phyloP scores from a whole-genome alignment of 495 filamentous ascomycete species.

The Daldinia bambusicola region DNA sequence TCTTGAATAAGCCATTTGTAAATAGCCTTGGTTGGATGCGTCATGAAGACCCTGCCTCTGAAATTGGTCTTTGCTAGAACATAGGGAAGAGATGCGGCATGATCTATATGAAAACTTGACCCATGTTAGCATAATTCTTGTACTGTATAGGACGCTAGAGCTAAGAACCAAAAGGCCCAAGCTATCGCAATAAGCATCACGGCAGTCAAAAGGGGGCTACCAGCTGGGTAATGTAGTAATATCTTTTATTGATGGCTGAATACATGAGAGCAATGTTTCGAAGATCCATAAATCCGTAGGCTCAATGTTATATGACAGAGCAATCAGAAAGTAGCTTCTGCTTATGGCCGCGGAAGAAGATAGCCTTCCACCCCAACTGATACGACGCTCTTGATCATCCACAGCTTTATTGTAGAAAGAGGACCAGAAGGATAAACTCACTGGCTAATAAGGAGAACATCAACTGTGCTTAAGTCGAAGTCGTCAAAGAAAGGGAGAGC shows the following conservation, averaged over 20 bases:
- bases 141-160: slow-evolving; percentile 18
- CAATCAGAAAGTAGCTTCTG: slow-evolving; percentile 6
- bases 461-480: slow-evolving; percentile 96
- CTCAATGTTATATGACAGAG: slow-evolving; percentile 6
- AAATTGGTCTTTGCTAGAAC: slow-evolving; percentile 98
- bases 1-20: slow-evolving; percentile 99
- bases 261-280: slow-evolving; percentile 41
- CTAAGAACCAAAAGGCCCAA: slow-evolving; percentile 10
- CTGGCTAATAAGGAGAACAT: slow-evolving; percentile 97
- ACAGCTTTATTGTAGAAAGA: slow-evolving; percentile 20
- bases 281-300: slow-evolving; percentile 14
- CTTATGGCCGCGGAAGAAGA: slow-evolving; percentile 14
- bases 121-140: slow-evolving; percentile 46
- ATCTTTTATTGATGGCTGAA: slow-evolving; percentile 49
- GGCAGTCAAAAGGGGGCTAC: slow-evolving; percentile 34
- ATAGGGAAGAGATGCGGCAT: slow-evolving; percentile 95
- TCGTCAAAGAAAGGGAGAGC: slow-evolving; percentile 97
- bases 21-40: slow-evolving; percentile 97
- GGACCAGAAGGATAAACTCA: slow-evolving; percentile 64
- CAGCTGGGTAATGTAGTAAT: slow-evolving; percentile 39
- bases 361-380: slow-evolving; percentile 32
- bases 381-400: slow-evolving; percentile 34
- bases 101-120: slow-evolving; percentile 93
- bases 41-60: slow-evolving; percentile 97
- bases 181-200: slow-evolving; percentile 30